phyloP scores from a whole-genome alignment of 768 basidiomycete species.

The Cyclocybe aegerita region DNA sequence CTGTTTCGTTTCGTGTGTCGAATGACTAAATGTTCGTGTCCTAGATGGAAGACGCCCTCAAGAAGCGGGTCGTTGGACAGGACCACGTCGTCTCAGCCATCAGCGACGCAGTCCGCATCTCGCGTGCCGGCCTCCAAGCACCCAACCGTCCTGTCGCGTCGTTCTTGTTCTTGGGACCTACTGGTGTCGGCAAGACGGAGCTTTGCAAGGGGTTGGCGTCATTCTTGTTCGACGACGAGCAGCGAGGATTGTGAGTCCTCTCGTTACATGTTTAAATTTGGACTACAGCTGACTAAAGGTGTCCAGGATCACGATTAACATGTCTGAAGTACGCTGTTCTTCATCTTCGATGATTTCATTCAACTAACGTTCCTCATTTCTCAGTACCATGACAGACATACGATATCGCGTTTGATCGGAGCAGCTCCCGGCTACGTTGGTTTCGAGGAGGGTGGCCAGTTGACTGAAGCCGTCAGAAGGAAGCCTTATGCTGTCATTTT shows the following conservation, averaged over 20 bases:
- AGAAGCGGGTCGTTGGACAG: slow-evolving; percentile 82
- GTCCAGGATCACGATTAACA: slow-evolving; percentile 83
- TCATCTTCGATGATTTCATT: not conserved
- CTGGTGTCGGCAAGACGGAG: slow-evolving; percentile 91
- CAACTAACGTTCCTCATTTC: not conserved
- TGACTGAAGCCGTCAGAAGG: slow-evolving; percentile 90
- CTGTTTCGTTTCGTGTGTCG: too few species aligned
- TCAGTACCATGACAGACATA: slow-evolving; percentile 89
- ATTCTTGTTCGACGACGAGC: slow-evolving; percentile 90
- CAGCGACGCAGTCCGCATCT: slow-evolving; percentile 89
- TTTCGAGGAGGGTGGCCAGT: slow-evolving; percentile 83
- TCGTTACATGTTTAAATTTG: not conserved
- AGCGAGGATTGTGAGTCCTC: slow-evolving; percentile 69
- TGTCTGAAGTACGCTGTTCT: slow-evolving; percentile 64
- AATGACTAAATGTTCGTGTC: too few species aligned
- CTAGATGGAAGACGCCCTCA: slow-evolving; percentile 88
- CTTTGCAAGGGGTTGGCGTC: slow-evolving; percentile 84
- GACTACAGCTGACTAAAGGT: not conserved
- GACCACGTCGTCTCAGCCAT: slow-evolving; percentile 84
- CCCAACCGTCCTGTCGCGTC: slow-evolving; percentile 90
- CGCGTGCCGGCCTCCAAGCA: slow-evolving; percentile 86
- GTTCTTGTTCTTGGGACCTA: slow-evolving; percentile 89
- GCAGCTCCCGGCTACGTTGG: slow-evolving; percentile 94
- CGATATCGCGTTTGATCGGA: slow-evolving; percentile 87
- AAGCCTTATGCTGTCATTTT: slow-evolving; percentile 87